Percentiles rank a stretch among this genome's conserved stretches.
These are phyloP conservation scores for Paramecium primaurelia DNA, from an alignment of 73 alveolate genomes.

Conservation along the genomic window DNA sequence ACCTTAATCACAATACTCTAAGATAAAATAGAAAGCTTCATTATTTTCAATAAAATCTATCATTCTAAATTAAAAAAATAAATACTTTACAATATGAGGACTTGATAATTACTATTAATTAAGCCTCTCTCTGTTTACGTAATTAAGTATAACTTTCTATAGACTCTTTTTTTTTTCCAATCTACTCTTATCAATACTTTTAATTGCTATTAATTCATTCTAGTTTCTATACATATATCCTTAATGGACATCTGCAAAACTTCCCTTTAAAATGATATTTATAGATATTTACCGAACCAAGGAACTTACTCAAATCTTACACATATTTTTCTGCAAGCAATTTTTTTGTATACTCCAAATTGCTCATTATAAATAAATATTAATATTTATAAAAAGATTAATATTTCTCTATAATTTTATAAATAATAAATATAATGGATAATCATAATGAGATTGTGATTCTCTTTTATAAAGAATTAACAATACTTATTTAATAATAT, in stretches of 20 bases:
- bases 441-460: background rate
- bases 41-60: background rate
- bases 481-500: background rate
- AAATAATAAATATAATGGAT: too few relatives aligned
- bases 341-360: background rate
- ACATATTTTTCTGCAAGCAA: background rate
- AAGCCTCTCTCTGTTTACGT: background rate
- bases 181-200: background rate
- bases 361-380: background rate
- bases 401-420: too few relatives aligned
- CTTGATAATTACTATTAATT: background rate
- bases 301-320: background rate
- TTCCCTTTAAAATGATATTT: background rate
- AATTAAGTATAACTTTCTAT: background rate
- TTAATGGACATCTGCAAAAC: background rate
- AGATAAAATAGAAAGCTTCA: background rate
- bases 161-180: background rate
- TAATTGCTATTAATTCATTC: background rate
- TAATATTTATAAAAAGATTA: background rate
- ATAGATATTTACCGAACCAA: background rate
- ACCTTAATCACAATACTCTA: slow-evolving; percentile 12
- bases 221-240: background rate
- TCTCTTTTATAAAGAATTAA: background rate
- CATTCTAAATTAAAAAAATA: background rate
- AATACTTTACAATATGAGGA: background rate